Base-by-base conservation (phyloP, 805 yeast species). In the Spencermartinsiella europaea region DNA sequence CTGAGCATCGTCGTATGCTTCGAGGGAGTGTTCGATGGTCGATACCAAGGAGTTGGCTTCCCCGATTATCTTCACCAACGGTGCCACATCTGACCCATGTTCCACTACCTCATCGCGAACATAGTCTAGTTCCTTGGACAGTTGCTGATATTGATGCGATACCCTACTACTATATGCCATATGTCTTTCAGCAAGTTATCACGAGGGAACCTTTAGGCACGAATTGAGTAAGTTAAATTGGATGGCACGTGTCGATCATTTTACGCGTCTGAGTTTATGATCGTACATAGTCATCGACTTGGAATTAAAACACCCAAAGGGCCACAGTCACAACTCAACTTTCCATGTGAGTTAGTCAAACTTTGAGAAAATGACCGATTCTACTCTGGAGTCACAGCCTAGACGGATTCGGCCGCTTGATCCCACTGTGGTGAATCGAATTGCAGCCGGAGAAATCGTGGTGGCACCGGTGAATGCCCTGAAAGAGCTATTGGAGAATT, bases 391-490 rank as follows among this genome's bases (percentile, higher is more conserved):
- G 31, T 25, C 31, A 7, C 31, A 25, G 31, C 31, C 7, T 25
- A 45, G 27, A 40, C 5, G 16, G 22, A 48, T 48, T 19, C 47
- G 69, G 66, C 68, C 77, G 15, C 73, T 91, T 20, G 93, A 83
- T 38, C 69, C 69, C 14, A 63, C 78, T 2, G 97, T 90, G 17
- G 85, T 93, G 41, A 90, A 89, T 63, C 77, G 83, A 51, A 93
- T 93, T 21, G 99, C 99, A 0, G 99, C 99, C 1, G 99, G 99
- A 0, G 98, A 93, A 67, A 87, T 93, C 66, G 86, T 93, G 47
- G 76, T 90, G 21, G 91, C 90, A 3, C 98, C 99, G 0, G 85
- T 91, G 3, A 93, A 91, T 62, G 99, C 99, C 0, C 68, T 93
- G 36, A 93, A 93, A 61, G 99, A 93, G 63, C 70, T 93, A 69